Conservation (phyloP, 2,329 filamentous ascomycete genomes). For the Huntiella decipiens region DNA sequence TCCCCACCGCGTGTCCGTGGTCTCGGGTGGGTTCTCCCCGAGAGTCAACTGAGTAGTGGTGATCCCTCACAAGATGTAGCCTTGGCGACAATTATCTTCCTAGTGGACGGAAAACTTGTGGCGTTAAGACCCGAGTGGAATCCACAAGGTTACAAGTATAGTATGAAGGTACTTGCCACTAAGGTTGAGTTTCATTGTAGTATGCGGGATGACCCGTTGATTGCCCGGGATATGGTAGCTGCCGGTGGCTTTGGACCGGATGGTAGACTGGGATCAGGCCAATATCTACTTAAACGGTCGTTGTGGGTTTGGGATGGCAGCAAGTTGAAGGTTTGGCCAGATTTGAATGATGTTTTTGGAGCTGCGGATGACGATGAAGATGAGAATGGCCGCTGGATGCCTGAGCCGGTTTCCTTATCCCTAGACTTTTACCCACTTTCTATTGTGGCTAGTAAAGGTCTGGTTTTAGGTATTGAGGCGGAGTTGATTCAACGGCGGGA, state of each 20-base stretch:
- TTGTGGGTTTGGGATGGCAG: conserved; percentile 87
- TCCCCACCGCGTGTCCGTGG: conserved; percentile 83
- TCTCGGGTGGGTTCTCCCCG: conserved; percentile 88
- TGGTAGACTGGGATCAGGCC: background rate
- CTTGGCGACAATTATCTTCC: conserved; percentile 77
- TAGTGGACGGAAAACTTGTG: conserved; percentile 95
- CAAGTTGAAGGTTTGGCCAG: conserved; percentile 73
- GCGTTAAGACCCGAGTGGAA: conserved; percentile 73
- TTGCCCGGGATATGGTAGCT: conserved; percentile 10
- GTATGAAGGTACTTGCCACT: conserved; percentile 91
- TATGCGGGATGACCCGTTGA: conserved; percentile 63
- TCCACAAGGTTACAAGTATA: conserved; percentile 76
- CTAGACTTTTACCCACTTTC: conserved; percentile 95
- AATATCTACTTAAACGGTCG: conserved; percentile 48
- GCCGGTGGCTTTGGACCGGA: conserved; percentile 15
- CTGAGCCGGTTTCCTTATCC: conserved; percentile 54
- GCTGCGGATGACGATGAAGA: conserved; percentile 47
- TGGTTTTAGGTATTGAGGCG: conserved; percentile 76
- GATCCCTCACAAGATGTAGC: conserved; percentile 93
- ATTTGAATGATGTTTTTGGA: conserved; percentile 65
- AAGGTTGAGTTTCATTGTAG: conserved; percentile 91
- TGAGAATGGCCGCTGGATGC: conserved; percentile 43
- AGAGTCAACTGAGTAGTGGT: conserved; percentile 71
- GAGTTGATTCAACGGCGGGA: conserved; percentile 88
- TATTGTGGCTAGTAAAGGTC: conserved; percentile 69